Base-by-base conservation (phyloP, 192 early-diverging fungal species). In the Gonapodya prolifera region DNA sequence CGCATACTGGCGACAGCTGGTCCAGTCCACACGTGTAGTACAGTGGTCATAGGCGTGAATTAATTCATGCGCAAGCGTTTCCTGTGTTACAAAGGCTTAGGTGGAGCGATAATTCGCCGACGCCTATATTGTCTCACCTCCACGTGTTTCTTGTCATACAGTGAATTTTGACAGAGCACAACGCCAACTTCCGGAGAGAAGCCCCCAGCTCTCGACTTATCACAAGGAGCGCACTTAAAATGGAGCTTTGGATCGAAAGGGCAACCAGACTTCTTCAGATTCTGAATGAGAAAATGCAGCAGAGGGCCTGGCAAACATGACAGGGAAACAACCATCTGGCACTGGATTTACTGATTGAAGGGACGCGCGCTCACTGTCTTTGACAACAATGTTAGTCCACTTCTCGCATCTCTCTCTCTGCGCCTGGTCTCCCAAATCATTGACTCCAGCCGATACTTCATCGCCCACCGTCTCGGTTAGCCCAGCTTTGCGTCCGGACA, bases 41-140 rank as follows among this genome's bases (percentile, higher is more conserved):
- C 83, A 85, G 69, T 85, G 83, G 77, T 89, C 88, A 76, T 82
- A 89, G 2, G 86, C 85, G 75, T 89, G 88, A 0, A 89, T 80
- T 8, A 89, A 83, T 81, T 81, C 35, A 34, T 70, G 69, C 30
- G 45, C 61, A 1, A 78, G 23, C 0, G 78, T 78, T 18, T 61
- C 45, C 45, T 61, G 45, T 61, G 8, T 8, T 16, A 16, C 23
- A 61, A 61, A 61, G 23, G 23, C 23, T 61, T 23, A 61, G 23
- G n/a, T n/a, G n/a, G n/a, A n/a, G n/a, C n/a, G n/a, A n/a, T n/a
- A n/a, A n/a, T n/a, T n/a, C n/a, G n/a, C n/a, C n/a, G n/a, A n/a
- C n/a, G 8, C 23, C 45, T 61, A 8, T 16, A 61, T 61, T 61
- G 8, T 23, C 45, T 61, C 23, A 30, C 34, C 23, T n/a, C 35